Conservation (phyloP, 2,329 filamentous ascomycete species). For the Aspergillus uvarum region DNA sequence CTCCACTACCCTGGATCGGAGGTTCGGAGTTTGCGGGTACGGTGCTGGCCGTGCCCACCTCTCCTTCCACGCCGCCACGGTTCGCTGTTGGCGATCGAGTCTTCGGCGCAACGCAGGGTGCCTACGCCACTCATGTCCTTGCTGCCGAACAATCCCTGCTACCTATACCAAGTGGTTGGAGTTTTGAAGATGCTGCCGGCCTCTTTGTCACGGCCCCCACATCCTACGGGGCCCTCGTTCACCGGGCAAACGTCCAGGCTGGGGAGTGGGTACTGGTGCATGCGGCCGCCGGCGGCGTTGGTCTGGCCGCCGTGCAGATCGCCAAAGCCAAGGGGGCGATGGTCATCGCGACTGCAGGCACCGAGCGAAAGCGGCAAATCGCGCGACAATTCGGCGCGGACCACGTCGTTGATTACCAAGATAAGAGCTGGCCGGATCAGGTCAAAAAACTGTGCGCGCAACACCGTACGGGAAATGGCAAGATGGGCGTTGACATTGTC, state of each 20-base stretch:
- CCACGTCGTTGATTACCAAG: conserved; percentile 74
- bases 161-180: conserved; percentile 77
- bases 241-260: conserved; percentile 70
- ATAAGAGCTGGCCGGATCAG: conserved; percentile 64
- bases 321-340: conserved; percentile 89
- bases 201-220: conserved; percentile 92
- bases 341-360: conserved; percentile 90
- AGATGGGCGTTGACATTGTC: conserved; percentile 79
- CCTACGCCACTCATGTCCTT: conserved; percentile 75
- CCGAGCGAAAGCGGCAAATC: conserved; percentile 73
- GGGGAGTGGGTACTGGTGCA: conserved; percentile 90
- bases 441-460: conserved; percentile 66
- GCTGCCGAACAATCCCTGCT: conserved; percentile 67
- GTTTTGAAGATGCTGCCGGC: conserved; percentile 79
- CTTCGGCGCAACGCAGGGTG: conserved; percentile 83
- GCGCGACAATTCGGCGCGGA: conserved; percentile 82
- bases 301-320: conserved; percentile 86
- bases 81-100: conserved; percentile 79
- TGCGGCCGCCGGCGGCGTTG: conserved; percentile 88
- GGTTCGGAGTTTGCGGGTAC: conserved; percentile 85
- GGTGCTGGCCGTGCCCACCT: conserved; percentile 65
- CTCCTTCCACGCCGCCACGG: conserved; percentile 49
- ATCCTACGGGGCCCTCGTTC: conserved; percentile 78
- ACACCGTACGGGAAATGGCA: conserved; percentile 62
- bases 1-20: conserved; percentile 81